phyloP scores from a whole-genome alignment of 140 eudicot species.

The Flaveria floridana region DNA sequence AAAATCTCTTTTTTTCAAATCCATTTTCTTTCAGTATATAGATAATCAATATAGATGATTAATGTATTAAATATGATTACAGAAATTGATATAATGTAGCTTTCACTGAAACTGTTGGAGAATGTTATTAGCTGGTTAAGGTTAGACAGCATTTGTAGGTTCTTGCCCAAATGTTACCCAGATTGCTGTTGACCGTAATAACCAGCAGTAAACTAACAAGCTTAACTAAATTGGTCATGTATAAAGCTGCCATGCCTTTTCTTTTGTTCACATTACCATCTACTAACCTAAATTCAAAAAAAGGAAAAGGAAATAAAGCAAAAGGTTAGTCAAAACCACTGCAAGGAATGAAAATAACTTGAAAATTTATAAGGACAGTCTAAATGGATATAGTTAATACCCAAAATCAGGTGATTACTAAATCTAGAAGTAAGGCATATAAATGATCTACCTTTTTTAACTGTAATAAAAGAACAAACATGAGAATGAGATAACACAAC shows the following conservation, averaged over 20 bases:
- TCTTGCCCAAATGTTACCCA: slow-evolving; percentile 8
- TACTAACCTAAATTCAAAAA: slow-evolving; percentile 5
- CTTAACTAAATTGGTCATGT: slow-evolving; percentile 27
- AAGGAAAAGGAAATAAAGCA: not conserved
- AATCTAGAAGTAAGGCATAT: slow-evolving; percentile 13
- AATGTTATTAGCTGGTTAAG: slow-evolving; percentile 17
- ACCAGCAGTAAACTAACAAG: slow-evolving; percentile 30
- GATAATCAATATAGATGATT: not conserved
- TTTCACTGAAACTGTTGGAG: not conserved
- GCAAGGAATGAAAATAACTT: not conserved
- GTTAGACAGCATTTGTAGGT: not conserved
- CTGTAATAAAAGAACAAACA: slow-evolving; percentile 92
- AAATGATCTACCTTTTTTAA: slow-evolving; percentile 72
- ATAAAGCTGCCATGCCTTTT: slow-evolving; percentile 36
- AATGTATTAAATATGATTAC: not conserved
- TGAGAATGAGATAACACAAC: slow-evolving; percentile 95
- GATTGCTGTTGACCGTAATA: slow-evolving; percentile 31
- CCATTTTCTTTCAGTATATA: slow-evolving; percentile 1
- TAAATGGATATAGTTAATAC: not conserved
- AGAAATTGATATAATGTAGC: not conserved
- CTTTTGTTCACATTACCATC: slow-evolving; percentile 22
- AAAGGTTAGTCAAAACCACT: slow-evolving; percentile 10
- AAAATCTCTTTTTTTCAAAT: not conserved
- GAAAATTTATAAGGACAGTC: not conserved
- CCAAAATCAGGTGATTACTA: not conserved